A percentile compares a stretch with the other conserved stretches of the same genome.
Evolutionary conservation across 129 eudicot genomes (phyloP).

Genomic region (Pseudognaphalium luteoalbum): DNA sequence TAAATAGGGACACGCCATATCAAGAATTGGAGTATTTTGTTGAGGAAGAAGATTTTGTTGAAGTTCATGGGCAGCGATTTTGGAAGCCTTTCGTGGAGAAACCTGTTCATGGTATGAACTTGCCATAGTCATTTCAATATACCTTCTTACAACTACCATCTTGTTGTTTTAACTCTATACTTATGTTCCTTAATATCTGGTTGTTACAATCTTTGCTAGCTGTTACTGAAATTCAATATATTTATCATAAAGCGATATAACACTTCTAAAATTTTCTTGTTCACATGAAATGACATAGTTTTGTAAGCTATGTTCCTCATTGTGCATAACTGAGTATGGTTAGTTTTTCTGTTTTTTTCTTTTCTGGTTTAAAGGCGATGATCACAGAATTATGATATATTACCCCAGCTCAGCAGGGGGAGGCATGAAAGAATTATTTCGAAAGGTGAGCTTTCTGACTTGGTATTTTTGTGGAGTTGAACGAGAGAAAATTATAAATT

Average conservation of each 20-base stretch:
- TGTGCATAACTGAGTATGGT: conserved; percentile 22
- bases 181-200: not conserved
- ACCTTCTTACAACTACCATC: not conserved
- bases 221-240: not conserved
- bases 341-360: conserved; percentile 10
- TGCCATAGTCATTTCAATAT: not conserved
- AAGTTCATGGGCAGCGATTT: conserved; percentile 83
- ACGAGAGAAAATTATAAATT: not conserved
- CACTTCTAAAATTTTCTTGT: conserved; percentile 18
- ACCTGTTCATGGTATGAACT: conserved; percentile 79
- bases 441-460: conserved; percentile 63
- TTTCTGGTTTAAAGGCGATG: conserved; percentile 61
- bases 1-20: conserved; percentile 76
- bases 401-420: conserved; percentile 99
- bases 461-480: conserved; percentile 14
- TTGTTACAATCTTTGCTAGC: not conserved
- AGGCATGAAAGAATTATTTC: conserved; percentile 95
- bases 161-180: conserved; percentile 19
- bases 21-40: conserved; percentile 88
- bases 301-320: conserved; percentile 4
- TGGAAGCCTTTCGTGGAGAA: conserved; percentile 99
- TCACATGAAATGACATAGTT: not conserved
- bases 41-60: conserved; percentile 97
- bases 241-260: conserved; percentile 5
- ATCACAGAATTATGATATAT: conserved; percentile 96